Evolutionary conservation across 768 basidiomycete species (phyloP).

Genomic region (Boletus sensibilis): DNA sequence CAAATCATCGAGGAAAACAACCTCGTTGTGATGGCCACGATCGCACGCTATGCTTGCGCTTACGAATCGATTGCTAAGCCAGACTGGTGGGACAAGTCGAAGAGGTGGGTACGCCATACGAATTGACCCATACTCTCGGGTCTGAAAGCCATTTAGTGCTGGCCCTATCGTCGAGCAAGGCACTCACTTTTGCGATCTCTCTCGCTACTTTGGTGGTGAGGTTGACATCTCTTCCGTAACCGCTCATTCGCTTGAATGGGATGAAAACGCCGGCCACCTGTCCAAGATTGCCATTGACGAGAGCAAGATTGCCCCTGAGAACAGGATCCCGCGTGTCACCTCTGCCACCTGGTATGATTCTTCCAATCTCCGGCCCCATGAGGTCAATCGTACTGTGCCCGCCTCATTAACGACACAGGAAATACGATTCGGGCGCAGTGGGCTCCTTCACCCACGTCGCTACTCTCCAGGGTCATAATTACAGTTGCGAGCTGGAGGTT

Average conservation of each 20-base stretch:
- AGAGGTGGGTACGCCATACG: constrained; percentile 55
- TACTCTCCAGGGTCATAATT: constrained; percentile 88
- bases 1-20: constrained; percentile 92
- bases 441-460: constrained; percentile 89
- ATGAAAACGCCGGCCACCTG: constrained; percentile 84
- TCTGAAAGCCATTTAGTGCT: constrained; percentile 39
- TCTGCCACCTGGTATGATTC: constrained; percentile 76
- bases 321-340: constrained; percentile 93
- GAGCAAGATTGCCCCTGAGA: constrained; percentile 75
- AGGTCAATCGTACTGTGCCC: constrained; percentile 12
- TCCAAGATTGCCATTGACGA: constrained; percentile 85
- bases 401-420: constrained; percentile 49
- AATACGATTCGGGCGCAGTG: constrained; percentile 93
- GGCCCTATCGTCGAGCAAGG: constrained; percentile 89
- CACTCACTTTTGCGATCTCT: constrained; percentile 96
- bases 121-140: neutral
- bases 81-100: constrained; percentile 94
- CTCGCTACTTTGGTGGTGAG: constrained; percentile 95
- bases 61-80: constrained; percentile 77
- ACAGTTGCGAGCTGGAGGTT: constrained; percentile 93
- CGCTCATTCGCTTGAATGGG: constrained; percentile 91
- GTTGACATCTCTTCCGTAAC: constrained; percentile 78
- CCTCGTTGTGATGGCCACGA: constrained; percentile 92
- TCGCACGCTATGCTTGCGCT: constrained; percentile 91
- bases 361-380: constrained; percentile 22